phyloP scores from a whole-genome alignment of 106 monocot species.

The Cymbidium sinense region DNA sequence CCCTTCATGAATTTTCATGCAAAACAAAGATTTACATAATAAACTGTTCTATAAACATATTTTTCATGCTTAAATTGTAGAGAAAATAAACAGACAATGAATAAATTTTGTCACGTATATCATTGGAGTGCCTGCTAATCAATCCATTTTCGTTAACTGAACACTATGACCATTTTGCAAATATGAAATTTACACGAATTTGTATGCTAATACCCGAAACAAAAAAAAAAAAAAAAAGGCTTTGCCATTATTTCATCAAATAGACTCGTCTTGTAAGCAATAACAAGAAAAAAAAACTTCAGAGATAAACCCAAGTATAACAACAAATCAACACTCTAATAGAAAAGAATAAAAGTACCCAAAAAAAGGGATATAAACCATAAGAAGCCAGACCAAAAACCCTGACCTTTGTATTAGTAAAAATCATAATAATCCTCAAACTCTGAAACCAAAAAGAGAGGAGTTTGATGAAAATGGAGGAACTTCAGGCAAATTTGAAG shows the following conservation, averaged over 20 bases:
- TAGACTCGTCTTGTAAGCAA: background rate
- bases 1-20: too few species aligned
- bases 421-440: background rate
- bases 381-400: constrained; percentile 16
- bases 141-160: too few species aligned
- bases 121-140: too few species aligned
- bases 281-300: background rate
- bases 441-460: background rate
- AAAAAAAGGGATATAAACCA: background rate
- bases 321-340: background rate
- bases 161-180: too few species aligned
- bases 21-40: too few species aligned
- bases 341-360: background rate
- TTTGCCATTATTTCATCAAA: background rate
- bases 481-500: constrained; percentile 16
- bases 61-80: too few species aligned
- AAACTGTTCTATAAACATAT: too few species aligned
- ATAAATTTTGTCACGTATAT: too few species aligned
- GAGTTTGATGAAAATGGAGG: background rate
- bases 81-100: too few species aligned
- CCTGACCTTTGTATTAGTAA: constrained; percentile 4
- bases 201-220: too few species aligned
- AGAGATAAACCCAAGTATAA: background rate
- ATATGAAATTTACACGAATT: too few species aligned
- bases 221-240: too few species aligned